phyloP scores from a whole-genome alignment of 2,329 filamentous ascomycete species.

The Kalmusia sp. region DNA sequence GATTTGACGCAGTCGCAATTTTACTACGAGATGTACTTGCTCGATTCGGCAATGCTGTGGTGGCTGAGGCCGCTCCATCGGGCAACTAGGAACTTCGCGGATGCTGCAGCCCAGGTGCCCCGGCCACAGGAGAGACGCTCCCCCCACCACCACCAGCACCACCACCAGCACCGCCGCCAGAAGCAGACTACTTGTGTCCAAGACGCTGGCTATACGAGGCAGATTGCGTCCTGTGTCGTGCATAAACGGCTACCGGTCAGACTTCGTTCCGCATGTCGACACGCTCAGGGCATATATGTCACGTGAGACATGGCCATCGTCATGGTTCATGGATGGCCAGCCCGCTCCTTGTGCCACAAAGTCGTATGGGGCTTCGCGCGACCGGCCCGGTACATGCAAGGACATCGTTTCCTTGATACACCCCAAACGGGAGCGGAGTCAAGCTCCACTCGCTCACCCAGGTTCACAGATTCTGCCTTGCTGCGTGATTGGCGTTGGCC shows the following conservation, averaged over 20 bases:
- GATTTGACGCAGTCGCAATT: background rate
- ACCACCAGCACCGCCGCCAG: no score
- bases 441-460: no score
- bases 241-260: conserved; percentile 2
- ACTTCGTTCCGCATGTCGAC: background rate
- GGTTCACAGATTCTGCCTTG: conserved; percentile 27
- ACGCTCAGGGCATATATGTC: background rate
- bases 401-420: background rate
- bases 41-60: background rate
- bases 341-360: no score
- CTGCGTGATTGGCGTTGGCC: conserved; percentile 5
- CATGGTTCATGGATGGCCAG: no score
- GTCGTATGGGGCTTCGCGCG: no score
- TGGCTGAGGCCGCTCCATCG: conserved; percentile 2
- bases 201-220: background rate
- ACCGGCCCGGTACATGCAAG: background rate
- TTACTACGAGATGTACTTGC: background rate
- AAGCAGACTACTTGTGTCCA: background rate
- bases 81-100: background rate
- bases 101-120: background rate
- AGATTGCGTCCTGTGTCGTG: background rate
- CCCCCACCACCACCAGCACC: no score
- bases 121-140: no score
- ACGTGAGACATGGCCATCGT: background rate
- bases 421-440: background rate